Evolutionary conservation across 345 rosid species (phyloP), one percentile per base, ranked within the genome.

Genomic region (Streptanthus diversifolius): DNA sequence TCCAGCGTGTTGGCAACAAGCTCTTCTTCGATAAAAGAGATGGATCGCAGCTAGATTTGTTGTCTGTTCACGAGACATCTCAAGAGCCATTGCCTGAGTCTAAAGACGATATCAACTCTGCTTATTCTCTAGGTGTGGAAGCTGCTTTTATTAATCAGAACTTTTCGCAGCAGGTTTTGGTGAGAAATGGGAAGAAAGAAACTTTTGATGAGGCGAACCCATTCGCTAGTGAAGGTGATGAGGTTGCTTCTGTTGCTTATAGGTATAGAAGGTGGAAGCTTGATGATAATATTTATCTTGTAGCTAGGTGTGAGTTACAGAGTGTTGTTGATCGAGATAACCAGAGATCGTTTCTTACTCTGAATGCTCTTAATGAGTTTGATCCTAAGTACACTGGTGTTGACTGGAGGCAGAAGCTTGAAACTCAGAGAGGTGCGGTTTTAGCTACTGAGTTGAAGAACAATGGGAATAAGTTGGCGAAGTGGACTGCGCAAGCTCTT

Each of bases 301-400:
- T 95, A 30, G 90, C 97, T 0, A 69, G 99, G 36, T 95, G 98
- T 33, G 99, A 95, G 86, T 89, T 85, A 64, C 98, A 95, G 84
- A 87, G 98, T 73, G 84, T 84, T 61, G 82, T 82, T 32, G 96
- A 95, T 67, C 79, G 88, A 44, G 92, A 95, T 41, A 88, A 90
- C 63, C 92, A 87, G 80, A 87, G 83, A 65, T 85, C 89, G 0
- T 88, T 85, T 62, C 77, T 95, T 78, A 90, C 99, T 14, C 49
- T 87, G 82, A 95, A 95, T 83, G 96, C 99, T 0, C 93, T 95
- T n/a, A 91, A 92, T n/a, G 99, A 95, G 87, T 95, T 95, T 30
- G 98, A 95, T 84, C 76, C 97, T 1, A 95, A 95, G 63, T 91
- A 91, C 65, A 90, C 98, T 6, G 98, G 98, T 68, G 92, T 95